A percentile compares a stretch with the other conserved stretches of the same genome.
These are phyloP conservation scores for Clonostachys solani DNA, from an alignment of 2,329 filamentous ascomycete genomes.

Conservation along the genomic window DNA sequence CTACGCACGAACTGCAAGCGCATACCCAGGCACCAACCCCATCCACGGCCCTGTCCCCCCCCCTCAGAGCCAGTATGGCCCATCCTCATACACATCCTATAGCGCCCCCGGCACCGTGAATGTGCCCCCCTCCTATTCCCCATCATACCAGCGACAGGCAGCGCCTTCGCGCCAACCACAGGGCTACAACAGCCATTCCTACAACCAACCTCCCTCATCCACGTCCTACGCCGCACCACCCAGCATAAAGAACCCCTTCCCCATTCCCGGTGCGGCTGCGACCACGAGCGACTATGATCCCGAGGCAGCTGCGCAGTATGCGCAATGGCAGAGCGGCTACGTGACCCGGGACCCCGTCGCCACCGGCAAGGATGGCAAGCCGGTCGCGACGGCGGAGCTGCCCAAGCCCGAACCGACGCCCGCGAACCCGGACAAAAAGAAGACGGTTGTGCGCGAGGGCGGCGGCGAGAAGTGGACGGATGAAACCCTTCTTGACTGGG, in stretches of 20 bases:
- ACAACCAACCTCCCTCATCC: conserved; percentile 35
- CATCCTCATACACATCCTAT: conserved; percentile 12
- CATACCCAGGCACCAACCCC: conserved; percentile 7
- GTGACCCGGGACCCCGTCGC: conserved; percentile 53
- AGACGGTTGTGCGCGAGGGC: conserved; percentile 83
- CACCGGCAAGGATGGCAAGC: conserved; percentile 19
- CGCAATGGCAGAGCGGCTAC: conserved; percentile 93
- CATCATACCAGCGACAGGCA: conserved; percentile 7
- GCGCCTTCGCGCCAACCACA: conserved; percentile 13
- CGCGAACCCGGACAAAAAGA: conserved; percentile 53
- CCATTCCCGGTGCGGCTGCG: conserved; percentile 42
- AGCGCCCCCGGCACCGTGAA: conserved; percentile 7
- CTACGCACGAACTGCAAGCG: neutral
- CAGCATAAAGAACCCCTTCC: conserved; percentile 79
- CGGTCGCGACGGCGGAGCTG: conserved; percentile 14
- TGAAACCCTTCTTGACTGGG: conserved; percentile 86
- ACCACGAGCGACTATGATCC: conserved; percentile 53
- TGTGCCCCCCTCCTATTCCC: conserved; percentile 10
- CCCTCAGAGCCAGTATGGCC: conserved; percentile 36
- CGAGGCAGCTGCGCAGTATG: conserved; percentile 86
- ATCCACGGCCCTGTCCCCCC: conserved; percentile 24
- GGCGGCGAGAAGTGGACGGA: conserved; percentile 94
- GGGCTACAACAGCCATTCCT: conserved; percentile 21
- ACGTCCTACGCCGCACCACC: conserved; percentile 41
- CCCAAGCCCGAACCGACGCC: conserved; percentile 28